These are phyloP conservation scores for Vicia faba DNA, from an alignment of 306 rosid species.

Conservation along the genomic window DNA sequence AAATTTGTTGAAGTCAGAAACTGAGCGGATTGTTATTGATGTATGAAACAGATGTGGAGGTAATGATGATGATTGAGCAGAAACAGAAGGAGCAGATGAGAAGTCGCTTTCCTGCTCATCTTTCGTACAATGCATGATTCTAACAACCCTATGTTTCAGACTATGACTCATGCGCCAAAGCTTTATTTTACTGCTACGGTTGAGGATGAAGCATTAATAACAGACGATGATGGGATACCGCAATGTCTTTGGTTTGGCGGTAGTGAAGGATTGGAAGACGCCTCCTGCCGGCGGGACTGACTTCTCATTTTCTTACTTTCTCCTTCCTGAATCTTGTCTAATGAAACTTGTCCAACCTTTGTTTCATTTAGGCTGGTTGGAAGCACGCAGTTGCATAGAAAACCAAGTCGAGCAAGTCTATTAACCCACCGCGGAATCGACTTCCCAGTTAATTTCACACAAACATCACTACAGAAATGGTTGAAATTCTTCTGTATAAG, in stretches of 20 bases:
- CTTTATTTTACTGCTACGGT: conserved; percentile 62
- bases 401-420: conserved; percentile 89
- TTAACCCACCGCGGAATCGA: conserved; percentile 92
- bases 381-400: conserved; percentile 94
- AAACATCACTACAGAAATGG: conserved; percentile 82
- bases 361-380: conserved; percentile 77
- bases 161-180: conserved; percentile 36
- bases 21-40: too few species aligned
- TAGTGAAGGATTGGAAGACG: conserved; percentile 42
- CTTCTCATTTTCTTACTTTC: conserved; percentile 71
- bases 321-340: conserved; percentile 45
- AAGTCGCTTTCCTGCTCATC: conserved; percentile 40
- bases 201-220: conserved; percentile 59
- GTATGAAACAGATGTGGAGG: too few species aligned
- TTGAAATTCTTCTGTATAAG: conserved; percentile 90
- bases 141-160: conserved; percentile 43
- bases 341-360: conserved; percentile 55
- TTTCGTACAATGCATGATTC: conserved; percentile 36
- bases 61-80: too few species aligned
- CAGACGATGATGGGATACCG: conserved; percentile 50
- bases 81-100: conserved; percentile 29
- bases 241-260: conserved; percentile 59
- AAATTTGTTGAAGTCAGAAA: too few species aligned
- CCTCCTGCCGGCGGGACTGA: conserved; percentile 54
- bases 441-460: conserved; percentile 56